Conservation (phyloP, 495 filamentous ascomycete species). For the Cudoniella acicularis region DNA sequence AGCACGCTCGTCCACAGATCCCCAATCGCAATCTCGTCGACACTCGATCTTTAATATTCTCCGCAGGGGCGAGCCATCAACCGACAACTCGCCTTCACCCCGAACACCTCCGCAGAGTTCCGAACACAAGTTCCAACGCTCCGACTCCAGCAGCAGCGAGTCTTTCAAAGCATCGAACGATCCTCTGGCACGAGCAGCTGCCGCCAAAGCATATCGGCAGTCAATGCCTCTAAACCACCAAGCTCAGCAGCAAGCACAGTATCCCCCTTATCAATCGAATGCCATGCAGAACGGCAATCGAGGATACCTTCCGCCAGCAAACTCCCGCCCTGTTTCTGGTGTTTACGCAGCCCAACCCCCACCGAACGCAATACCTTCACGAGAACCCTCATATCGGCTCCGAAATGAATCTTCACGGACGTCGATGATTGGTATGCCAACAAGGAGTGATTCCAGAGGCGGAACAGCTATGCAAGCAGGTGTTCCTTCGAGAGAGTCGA, state of each 20-base stretch:
- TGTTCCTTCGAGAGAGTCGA: slow-evolving; percentile 64
- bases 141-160: slow-evolving; percentile 14
- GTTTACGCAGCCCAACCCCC: slow-evolving; percentile 42
- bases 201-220: slow-evolving; percentile 31
- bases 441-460: slow-evolving; percentile 58
- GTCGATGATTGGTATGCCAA: slow-evolving; percentile 51
- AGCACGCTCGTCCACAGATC: slow-evolving; percentile 77
- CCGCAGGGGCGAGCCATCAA: slow-evolving; percentile 20
- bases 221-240: slow-evolving; percentile 39
- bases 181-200: slow-evolving; percentile 15
- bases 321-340: slow-evolving; percentile 51
- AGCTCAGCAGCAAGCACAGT: slow-evolving; percentile 44
- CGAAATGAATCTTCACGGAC: slow-evolving; percentile 63
- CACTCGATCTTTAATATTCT: slow-evolving; percentile 30
- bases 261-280: slow-evolving; percentile 34
- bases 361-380: slow-evolving; percentile 34
- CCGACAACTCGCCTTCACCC: slow-evolving; percentile 10
- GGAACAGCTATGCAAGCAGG: slow-evolving; percentile 59
- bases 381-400: slow-evolving; percentile 52
- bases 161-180: slow-evolving; percentile 16
- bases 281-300: slow-evolving; percentile 26
- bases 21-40: slow-evolving; percentile 35
- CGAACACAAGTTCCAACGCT: slow-evolving; percentile 7
- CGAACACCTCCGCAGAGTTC: slow-evolving; percentile 15
- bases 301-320: slow-evolving; percentile 18